phyloP scores from a whole-genome alignment of 2,329 filamentous ascomycete genomes.

The Fusarium chaquense region DNA sequence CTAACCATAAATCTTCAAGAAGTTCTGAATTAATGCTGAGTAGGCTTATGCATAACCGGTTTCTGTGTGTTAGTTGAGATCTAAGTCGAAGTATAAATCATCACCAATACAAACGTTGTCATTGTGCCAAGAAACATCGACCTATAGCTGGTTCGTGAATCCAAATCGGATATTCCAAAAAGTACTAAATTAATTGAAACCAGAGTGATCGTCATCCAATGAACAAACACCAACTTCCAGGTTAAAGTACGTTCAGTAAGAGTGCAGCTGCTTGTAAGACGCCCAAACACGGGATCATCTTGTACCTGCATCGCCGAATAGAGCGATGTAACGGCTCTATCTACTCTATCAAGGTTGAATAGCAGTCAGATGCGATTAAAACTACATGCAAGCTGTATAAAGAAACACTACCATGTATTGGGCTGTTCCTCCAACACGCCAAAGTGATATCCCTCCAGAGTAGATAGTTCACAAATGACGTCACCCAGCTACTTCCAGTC shows the following conservation, averaged over 20 bases:
- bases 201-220: neutral
- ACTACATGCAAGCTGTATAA: too few species aligned
- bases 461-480: neutral
- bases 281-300: neutral
- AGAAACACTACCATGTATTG: neutral
- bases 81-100: neutral
- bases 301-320: conserved; percentile 21
- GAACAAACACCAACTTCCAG: neutral
- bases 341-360: too few species aligned
- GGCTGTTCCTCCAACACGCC: neutral
- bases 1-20: too few species aligned
- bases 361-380: too few species aligned
- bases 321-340: conserved; percentile 12
- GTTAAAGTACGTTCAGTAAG: neutral
- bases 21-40: too few species aligned
- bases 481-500: neutral
- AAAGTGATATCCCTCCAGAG: neutral
- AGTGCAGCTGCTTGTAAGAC: conserved; percentile 5
- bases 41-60: neutral
- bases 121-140: neutral
- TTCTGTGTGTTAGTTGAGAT: neutral
- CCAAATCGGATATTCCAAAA: too few species aligned
- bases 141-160: neutral
- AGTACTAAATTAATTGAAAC: fast-evolving
- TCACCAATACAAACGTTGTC: neutral